Base-by-base conservation (phyloP, 345 rosid genomes). In the Mangifera indica region DNA sequence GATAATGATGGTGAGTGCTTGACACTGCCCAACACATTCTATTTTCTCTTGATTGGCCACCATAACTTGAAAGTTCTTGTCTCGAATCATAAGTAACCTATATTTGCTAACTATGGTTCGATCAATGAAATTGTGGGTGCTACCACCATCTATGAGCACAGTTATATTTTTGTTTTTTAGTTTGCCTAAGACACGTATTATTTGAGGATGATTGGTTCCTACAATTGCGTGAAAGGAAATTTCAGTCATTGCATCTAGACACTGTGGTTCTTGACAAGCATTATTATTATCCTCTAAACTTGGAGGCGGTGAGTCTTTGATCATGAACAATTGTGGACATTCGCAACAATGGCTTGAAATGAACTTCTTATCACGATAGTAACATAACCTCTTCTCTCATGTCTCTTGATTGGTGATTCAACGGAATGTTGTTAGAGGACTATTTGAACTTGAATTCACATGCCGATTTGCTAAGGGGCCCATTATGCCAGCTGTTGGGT, bases 131-230 rank as follows among this genome's bases (percentile, higher is more conserved):
- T n/a, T n/a, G n/a, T n/a, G n/a, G n/a, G n/a, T n/a, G n/a, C n/a
- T n/a, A n/a, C n/a, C n/a, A n/a, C n/a, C n/a, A n/a, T n/a, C n/a
- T n/a, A n/a, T n/a, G n/a, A n/a, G n/a, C n/a, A n/a, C n/a, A n/a
- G n/a, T n/a, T n/a, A n/a, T n/a, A n/a, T n/a, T 46, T 46, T 61
- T 61, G 45, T 61, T 61, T 61, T 61, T 61, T 18, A 61, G 2
- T 17, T 61, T 61, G 66, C 66, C 66, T 20, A 61, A 9, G 1
- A 61, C 20, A 13, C n/a, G 44, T 61, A 61, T 61, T 1, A 10
- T 61, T 61, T 61, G 66, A 1, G 66, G 46, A 26, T 61, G 46
- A 1, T 61, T 40, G 48, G 46, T 61, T 25, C 66, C 5, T 0
- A 17, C 46, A 61, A 61, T 61, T 32, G 40, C 66, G 32, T 61